Percentiles rank a stretch among this genome's conserved stretches.
These are phyloP conservation scores for Paraconiothyrium brasiliense DNA, from an alignment of 2,329 filamentous ascomycete species.

Conservation along the genomic window DNA sequence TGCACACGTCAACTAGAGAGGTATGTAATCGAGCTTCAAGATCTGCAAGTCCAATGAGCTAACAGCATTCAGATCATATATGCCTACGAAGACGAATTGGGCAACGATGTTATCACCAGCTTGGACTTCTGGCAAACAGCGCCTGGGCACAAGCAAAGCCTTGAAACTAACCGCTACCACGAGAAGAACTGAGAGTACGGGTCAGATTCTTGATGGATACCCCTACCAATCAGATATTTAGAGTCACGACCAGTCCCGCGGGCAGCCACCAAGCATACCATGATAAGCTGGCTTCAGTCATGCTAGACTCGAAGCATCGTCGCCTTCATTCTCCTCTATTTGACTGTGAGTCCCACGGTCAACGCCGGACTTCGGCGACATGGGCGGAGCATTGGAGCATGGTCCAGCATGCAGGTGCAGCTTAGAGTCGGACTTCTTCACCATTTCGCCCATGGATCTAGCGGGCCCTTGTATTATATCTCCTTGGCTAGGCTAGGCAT, in stretches of 20 bases:
- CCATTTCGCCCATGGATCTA: constrained; percentile 13
- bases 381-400: too few relatives aligned
- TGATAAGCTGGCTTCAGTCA: neutral
- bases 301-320: neutral
- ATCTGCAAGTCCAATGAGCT: constrained; percentile 15
- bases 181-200: constrained; percentile 36
- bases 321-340: neutral
- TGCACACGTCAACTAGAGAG: constrained; percentile 97
- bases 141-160: constrained; percentile 35
- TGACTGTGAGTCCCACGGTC: neutral
- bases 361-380: neutral
- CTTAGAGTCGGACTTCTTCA: constrained; percentile 8
- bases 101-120: constrained; percentile 91
- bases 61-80: constrained; percentile 79
- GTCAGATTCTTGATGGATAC: neutral
- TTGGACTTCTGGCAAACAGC: constrained; percentile 87
- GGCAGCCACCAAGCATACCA: neutral
- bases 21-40: constrained; percentile 58
- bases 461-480: constrained; percentile 22
- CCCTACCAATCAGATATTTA: neutral
- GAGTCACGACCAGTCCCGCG: neutral
- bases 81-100: constrained; percentile 94
- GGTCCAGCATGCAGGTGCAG: neutral
- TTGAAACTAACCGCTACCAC: constrained; percentile 37
- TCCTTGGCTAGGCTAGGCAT: constrained; percentile 19